Evolutionary conservation across 768 basidiomycete genomes (phyloP).

Genomic region (Mrakia frigida): DNA sequence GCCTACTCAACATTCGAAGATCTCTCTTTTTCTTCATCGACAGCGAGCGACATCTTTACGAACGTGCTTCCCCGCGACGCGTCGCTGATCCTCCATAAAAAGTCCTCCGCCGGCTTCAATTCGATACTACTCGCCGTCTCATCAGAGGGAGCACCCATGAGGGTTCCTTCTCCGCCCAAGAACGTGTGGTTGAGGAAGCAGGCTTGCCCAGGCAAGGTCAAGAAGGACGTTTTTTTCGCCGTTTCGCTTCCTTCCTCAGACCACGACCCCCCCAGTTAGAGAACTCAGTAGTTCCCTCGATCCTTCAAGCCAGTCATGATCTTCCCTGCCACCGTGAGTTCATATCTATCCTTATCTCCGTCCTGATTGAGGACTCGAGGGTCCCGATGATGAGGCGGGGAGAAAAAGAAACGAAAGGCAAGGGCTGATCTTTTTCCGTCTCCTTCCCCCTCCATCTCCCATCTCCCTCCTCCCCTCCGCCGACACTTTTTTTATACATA

Average conservation of each 20-base stretch:
- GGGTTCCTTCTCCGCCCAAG: not conserved
- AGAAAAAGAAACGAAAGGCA: not conserved
- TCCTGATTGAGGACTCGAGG: not conserved
- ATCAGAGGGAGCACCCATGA: too few relatives aligned
- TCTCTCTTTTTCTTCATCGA: too few relatives aligned
- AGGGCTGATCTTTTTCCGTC: not conserved
- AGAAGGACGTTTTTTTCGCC: not conserved
- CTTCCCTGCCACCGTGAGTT: slow-evolving; percentile 7
- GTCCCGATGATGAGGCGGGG: not conserved
- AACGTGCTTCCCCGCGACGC: too few relatives aligned
- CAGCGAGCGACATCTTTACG: too few relatives aligned
- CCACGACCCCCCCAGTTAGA: slow-evolving; percentile 16
- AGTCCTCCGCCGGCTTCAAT: too few relatives aligned
- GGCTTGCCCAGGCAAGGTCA: not conserved
- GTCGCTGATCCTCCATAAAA: too few relatives aligned
- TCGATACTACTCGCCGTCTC: too few relatives aligned
- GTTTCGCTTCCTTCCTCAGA: not conserved
- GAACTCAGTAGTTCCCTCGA: not conserved
- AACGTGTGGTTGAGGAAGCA: not conserved
- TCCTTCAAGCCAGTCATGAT: not conserved
- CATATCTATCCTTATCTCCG: not conserved
- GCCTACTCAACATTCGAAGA: too few relatives aligned
- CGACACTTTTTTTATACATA: not conserved
- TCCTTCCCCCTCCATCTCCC: not conserved
- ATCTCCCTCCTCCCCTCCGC: too few relatives aligned